Base-by-base conservation (phyloP, 2,329 filamentous ascomycete genomes). In the Hymenoscyphus occultus region DNA sequence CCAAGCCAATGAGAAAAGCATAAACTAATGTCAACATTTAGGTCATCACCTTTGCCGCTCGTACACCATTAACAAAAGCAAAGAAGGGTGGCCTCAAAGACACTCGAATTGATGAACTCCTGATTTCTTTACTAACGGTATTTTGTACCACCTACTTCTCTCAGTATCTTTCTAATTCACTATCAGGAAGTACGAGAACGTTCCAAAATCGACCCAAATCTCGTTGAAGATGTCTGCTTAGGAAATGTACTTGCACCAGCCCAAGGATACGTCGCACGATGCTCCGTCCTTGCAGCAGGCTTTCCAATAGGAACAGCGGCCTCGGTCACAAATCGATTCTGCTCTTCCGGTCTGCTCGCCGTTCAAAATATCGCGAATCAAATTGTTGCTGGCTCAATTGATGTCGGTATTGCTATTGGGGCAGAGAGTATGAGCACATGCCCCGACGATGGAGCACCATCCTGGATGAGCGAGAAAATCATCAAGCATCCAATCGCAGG, bases 11-110 rank as follows among this genome's bases (percentile, higher is more conserved):
- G 14, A 12, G 39, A 12, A 40, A 31, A 48, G 19, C 39, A 31
- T 40, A 42, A 9, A n/a, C 58, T 60, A 28, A 60, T 65, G 13
- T 58, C 62, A 60, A 59, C 32, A 51, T 19, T 56, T 61, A 74
- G 71, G 94, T 98, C 73, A 88, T 98, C 67, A 97, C 94, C 64
- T 91, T 90, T 72, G 91, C 91, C 68, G 90, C 96, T 75, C 91
- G 94, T 73, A 96, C 92, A 19, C 86, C 94, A 74, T 87, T 97
- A 78, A 96, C 92, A 71, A 95, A 92, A 80, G 93, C 92, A 71
- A 92, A 92, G 74, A 93, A 93, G 80, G 94, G 94, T 71, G 90
- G 87, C 63, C 93, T 98, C 84, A 97, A 97, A 83, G 94, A 98
- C 80, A 97, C 94, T 5, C 83, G 86, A 63, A 90, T 91, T 16